Evolutionary conservation across 306 rosid species (phyloP), one percentile per base, ranked within the genome.

Genomic region (Malus orientalis): DNA sequence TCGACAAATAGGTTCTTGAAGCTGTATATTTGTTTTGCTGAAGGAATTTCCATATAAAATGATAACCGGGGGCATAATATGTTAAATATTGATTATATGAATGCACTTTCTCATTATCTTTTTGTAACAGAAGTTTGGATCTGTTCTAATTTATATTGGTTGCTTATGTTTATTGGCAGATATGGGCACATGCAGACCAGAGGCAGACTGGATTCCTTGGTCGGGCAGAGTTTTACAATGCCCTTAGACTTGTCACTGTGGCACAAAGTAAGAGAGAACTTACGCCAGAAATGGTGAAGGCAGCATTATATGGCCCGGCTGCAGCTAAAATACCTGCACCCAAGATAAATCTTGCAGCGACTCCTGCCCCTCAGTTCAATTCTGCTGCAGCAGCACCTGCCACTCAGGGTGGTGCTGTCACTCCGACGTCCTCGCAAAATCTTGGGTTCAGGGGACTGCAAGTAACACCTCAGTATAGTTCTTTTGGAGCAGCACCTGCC

Each of bases 261-360:
- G 99, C 97, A 65, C 99, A 96, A 79, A 92, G 93, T 81, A 95
- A 88, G 84, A 91, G 96, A 44, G 97, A 93, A 40, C 82, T 96
- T 18, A 91, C 98, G 12, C 91, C 96, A 5, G 98, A 96, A 22
- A 86, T 93, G 23, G 98, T 96, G 11, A 93, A 88, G 85, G 98
- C 99, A 42, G 99, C 99, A 44, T 84, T 96, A 71, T 91, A 82
- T 87, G 89, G 98, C 27, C 93, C 96, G 0, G 99, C 94, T 67
- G 88, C 98, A 76, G 86, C 99, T 69, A 89, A 93, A 87, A 96
- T 96, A 76, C 99, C 99, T 22, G 90, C 99, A 62, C 99, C 99
- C 58, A 88, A 88, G 82, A 93, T 96, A 69, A 86, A 87, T 88
- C 69, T 89, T 16, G 47, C 77, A 23, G 84, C 89, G 32, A 75